Conservation (phyloP, 805 yeast genomes). For the Candida parachauliodes region DNA sequence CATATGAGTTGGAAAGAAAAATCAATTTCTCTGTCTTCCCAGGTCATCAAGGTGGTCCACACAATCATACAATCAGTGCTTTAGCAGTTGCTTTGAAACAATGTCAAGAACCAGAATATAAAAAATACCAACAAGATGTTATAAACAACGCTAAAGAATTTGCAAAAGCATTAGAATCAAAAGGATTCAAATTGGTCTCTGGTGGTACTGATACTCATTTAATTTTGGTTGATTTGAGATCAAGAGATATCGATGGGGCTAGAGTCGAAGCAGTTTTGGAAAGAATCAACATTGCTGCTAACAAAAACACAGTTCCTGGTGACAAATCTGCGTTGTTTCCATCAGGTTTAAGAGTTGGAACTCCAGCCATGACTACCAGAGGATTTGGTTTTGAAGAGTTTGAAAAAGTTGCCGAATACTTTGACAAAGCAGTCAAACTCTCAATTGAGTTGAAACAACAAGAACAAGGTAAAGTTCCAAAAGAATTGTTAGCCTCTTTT, state of each 20-base stretch:
- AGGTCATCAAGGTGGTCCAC: slow-evolving; percentile 99
- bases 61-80: slow-evolving; percentile 98
- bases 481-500: slow-evolving; percentile 88
- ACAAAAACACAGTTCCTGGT: slow-evolving; percentile 97
- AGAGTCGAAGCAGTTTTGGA: slow-evolving; percentile 95
- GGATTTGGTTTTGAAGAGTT: slow-evolving; percentile 90
- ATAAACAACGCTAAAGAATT: slow-evolving; percentile 82
- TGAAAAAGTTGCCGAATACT: slow-evolving; percentile 71
- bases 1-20: slow-evolving; percentile 88
- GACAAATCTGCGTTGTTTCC: slow-evolving; percentile 96
- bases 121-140: slow-evolving; percentile 84
- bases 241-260: slow-evolving; percentile 92
- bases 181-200: slow-evolving; percentile 81
- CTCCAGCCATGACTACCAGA: slow-evolving; percentile 98
- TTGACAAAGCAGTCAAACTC: slow-evolving; percentile 70
- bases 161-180: slow-evolving; percentile 66
- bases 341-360: slow-evolving; percentile 95
- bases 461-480: slow-evolving; percentile 76
- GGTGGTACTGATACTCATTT: slow-evolving; percentile 97
- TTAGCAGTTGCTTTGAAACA: slow-evolving; percentile 95
- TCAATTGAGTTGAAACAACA: slow-evolving; percentile 58
- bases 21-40: slow-evolving; percentile 99
- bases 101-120: slow-evolving; percentile 86
- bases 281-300: slow-evolving; percentile 89
- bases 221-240: slow-evolving; percentile 85